Base-by-base conservation (phyloP, 257 asterid species). In the Thymus mandschuricus region DNA sequence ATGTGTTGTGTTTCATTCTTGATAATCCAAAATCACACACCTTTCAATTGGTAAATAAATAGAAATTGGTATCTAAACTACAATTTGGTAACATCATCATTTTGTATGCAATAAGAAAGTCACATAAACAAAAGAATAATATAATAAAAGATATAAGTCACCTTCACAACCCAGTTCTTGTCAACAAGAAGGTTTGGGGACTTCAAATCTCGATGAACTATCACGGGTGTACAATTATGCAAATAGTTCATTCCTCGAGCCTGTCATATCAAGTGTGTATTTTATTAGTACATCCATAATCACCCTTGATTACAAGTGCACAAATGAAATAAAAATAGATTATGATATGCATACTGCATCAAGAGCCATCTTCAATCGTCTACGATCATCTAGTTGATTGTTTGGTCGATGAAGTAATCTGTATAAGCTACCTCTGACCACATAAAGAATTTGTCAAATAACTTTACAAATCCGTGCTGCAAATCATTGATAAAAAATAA, bases 191-290 rank as follows among this genome's bases (percentile, higher is more conserved):
- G 96, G 84, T 93, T 93, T 46, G 98, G 97, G 72, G 98, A 86
- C 91, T 93, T 93, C 79, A 93, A 84, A 86, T 93, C 98, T 64
- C 98, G 96, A 77, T 93, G 98, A 68, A 93, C 98, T 69, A 93
- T 88, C 76, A 90, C 85, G 0, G 98, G 98, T 33, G 86, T 81
- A 88, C 88, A 86, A 72, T 86, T 93, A 87, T 93, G 98, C 80
- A 93, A 86, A 84, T 93, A 93, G 86, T 93, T 93, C 98, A 93
- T 93, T 64, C 98, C 98, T 69, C 97, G 82, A 69, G 96, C 98
- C 98, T 93, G 90, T 75, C 60, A 78, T 33, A 66, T 31, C 57
- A 76, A 35, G 12, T 38, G 46, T 15, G 70, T 48, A 77, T 28
- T 29, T 43, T 67, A 67, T 81, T 55, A 68, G 70, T 61, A 52